Base-by-base conservation (phyloP, 2,329 filamentous ascomycete genomes). In the Ascocoryne sarcoides region DNA sequence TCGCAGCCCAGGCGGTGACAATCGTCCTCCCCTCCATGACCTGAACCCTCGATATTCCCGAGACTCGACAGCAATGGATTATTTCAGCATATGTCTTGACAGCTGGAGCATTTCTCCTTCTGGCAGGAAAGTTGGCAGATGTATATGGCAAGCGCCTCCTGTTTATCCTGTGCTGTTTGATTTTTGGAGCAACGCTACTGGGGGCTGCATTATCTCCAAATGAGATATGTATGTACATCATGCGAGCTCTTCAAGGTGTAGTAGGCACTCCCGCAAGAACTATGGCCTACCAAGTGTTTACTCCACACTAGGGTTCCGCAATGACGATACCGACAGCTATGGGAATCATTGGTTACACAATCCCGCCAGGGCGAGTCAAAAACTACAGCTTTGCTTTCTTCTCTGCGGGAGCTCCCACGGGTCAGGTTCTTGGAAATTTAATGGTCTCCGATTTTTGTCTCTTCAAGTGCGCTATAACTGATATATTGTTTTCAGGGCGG, bases 311-410 rank as follows among this genome's bases (percentile, higher is more conserved):
- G 58, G 64, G 63, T 28, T 46, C 57, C 18, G 80, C 81, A 2
- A 77, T 79, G 12, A 84, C 82, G 53, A 76, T 84, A 0, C 80
- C 81, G 0, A 83, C 79, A 0, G 81, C 80, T 0, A 75, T 85
- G 53, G 81, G 81, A 0, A 84, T 84, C 29, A 59, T 85, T 2
- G 79, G 79, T 0, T 73, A 74, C 1, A 82, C 76, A 0, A 84
- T 84, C 40, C 72, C 73, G 1, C 78, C 79, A 0, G 77, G 80
- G 0, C 78, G 75, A 47, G 74, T 78, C 3, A 84, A 83, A 60
- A 84, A 82, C 51, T 82, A 82, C 54, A 79, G 79, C 1, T 84
- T 85, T 49, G 75, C 73, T 28, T 68, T 71, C 16, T 83, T 81
- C 43, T 70, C 73, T 14, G 77, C 77, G 1, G 80, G 79, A 2